Conservation (phyloP, 2,329 filamentous ascomycete species). For the Ceratocystis ficicola region DNA sequence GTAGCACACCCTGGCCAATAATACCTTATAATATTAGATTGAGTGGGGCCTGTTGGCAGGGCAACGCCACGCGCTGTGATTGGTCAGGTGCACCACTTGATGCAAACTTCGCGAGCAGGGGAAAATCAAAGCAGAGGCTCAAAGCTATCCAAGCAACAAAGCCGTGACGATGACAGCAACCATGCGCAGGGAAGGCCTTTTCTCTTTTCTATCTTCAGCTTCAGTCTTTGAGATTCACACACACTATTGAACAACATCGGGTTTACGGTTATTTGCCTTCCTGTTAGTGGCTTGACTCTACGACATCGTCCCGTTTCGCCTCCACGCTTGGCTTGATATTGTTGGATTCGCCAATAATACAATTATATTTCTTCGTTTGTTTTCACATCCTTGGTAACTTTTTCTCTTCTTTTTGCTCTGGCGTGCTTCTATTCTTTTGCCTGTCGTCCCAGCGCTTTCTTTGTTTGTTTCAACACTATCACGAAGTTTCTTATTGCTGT, state of each 20-base stretch:
- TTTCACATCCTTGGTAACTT: not conserved
- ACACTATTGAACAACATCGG: not conserved
- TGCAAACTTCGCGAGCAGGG: not conserved
- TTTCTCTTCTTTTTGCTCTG: not conserved
- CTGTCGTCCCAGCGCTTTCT: not conserved
- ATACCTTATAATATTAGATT: too few species aligned
- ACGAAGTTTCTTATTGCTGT: not conserved
- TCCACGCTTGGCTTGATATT: not conserved
- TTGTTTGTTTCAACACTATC: not conserved
- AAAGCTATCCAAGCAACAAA: not conserved
- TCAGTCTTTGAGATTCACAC: not conserved
- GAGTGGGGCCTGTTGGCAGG: constrained; percentile 14
- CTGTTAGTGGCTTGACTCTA: not conserved
- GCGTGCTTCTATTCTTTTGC: not conserved
- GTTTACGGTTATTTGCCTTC: not conserved
- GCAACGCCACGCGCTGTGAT: constrained; percentile 18
- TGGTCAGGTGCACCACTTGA: not conserved
- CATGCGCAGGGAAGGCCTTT: not conserved
- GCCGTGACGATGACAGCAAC: constrained; percentile 9
- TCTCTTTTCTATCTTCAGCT: not conserved
- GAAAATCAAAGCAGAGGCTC: not conserved
- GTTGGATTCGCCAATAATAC: not conserved
- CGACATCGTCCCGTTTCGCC: not conserved
- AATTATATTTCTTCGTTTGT: not conserved
- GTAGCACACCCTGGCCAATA: not conserved